These are phyloP conservation scores for Akanthomyces lecanii DNA, from an alignment of 2,329 filamentous ascomycete genomes.

Conservation along the genomic window DNA sequence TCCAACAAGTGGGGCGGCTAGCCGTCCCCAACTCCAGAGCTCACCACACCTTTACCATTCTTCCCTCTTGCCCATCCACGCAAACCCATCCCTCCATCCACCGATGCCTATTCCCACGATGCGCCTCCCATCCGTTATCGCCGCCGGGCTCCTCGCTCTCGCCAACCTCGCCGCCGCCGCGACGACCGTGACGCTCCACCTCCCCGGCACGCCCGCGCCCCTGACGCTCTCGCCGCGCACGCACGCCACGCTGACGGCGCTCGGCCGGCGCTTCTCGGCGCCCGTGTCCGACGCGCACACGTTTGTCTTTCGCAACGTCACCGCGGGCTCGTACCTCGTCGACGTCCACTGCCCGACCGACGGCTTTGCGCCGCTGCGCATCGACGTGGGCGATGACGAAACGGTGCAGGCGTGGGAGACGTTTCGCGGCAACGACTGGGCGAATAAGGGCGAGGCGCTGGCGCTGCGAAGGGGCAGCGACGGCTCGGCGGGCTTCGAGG, in stretches of 20 bases:
- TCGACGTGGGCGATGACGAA: constrained; percentile 40
- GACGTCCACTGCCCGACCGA: constrained; percentile 73
- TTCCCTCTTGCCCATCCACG: background rate
- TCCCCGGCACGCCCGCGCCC: constrained; percentile 47
- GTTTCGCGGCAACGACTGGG: constrained; percentile 85
- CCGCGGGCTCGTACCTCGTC: constrained; percentile 70
- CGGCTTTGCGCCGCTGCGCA: constrained; percentile 71
- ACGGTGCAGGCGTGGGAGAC: constrained; percentile 70
- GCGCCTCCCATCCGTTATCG: constrained; percentile 29
- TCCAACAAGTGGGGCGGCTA: background rate
- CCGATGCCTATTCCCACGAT: constrained; percentile 25
- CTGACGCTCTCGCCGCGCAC: constrained; percentile 59
- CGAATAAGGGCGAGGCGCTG: constrained; percentile 68
- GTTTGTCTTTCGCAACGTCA: constrained; percentile 72
- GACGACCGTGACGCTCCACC: constrained; percentile 38
- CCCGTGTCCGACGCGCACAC: constrained; percentile 64
- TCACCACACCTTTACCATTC: background rate
- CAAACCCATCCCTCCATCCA: background rate
- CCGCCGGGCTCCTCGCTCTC: constrained; percentile 33
- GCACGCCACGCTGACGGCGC: constrained; percentile 55
- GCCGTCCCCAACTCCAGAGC: background rate
- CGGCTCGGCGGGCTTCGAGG: constrained; percentile 48
- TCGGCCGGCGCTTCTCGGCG: constrained; percentile 42
- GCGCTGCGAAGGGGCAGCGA: constrained; percentile 35
- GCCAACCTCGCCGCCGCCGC: constrained; percentile 30